Percentiles rank a stretch among this genome's conserved stretches.
These are phyloP conservation scores for Penicillium hordei DNA, from an alignment of 2,329 filamentous ascomycete species.

Conservation along the genomic window DNA sequence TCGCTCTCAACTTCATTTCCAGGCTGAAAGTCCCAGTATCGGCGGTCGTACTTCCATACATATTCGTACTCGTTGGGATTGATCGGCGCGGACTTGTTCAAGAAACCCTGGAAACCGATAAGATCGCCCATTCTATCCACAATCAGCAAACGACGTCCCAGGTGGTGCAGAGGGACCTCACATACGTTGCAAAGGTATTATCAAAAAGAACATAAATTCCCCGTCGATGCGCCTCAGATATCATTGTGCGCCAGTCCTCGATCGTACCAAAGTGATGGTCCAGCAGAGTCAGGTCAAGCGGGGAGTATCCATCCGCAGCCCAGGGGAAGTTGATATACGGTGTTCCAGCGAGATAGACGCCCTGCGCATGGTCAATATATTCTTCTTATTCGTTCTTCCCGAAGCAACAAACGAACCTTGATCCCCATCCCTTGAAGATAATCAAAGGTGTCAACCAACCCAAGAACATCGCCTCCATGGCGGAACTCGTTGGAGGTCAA, in stretches of 20 bases:
- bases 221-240: slow-evolving; percentile 60
- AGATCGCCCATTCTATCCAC: slow-evolving; percentile 54
- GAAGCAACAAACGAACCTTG: slow-evolving; percentile 48
- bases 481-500: slow-evolving; percentile 56
- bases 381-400: slow-evolving; percentile 24
- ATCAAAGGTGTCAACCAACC: slow-evolving; percentile 61
- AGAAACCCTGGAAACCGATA: slow-evolving; percentile 60
- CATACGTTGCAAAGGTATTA: slow-evolving; percentile 63
- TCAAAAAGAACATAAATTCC: slow-evolving; percentile 67
- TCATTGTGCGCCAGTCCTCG: slow-evolving; percentile 59
- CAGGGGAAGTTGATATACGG: slow-evolving; percentile 65
- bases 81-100: slow-evolving; percentile 57
- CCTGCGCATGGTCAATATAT: slow-evolving; percentile 37
- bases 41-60: slow-evolving; percentile 55
- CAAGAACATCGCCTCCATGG: slow-evolving; percentile 61
- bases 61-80: slow-evolving; percentile 56
- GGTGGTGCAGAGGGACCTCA: background rate
- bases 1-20: slow-evolving; percentile 54
- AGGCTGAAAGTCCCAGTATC: slow-evolving; percentile 60
- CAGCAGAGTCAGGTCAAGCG: slow-evolving; percentile 62
- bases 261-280: slow-evolving; percentile 64
- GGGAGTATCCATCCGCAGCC: slow-evolving; percentile 60
- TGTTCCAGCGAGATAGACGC: slow-evolving; percentile 62
- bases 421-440: slow-evolving; percentile 67
- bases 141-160: background rate